Conservation (phyloP, 73 alveolate genomes). For the Tetrahymena malaccensis region DNA sequence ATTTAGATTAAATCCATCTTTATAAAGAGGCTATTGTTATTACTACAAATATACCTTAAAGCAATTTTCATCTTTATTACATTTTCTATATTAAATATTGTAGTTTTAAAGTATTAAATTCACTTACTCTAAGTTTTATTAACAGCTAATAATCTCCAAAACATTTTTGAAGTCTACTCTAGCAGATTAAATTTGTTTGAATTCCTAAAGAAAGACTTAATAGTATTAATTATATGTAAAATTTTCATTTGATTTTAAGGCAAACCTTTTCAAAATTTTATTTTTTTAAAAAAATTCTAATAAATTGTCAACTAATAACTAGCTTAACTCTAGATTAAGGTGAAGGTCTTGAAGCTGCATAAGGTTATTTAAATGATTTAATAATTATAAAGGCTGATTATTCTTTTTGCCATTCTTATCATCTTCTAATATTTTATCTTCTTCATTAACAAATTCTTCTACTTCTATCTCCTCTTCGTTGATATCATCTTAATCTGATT, state of each 20-base stretch:
- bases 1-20: no score
- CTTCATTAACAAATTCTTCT: neutral
- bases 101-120: no score
- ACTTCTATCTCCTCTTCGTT: neutral
- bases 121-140: neutral
- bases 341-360: no score
- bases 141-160: neutral
- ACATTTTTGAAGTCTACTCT: neutral
- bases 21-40: no score
- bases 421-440: neutral
- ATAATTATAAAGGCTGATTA: no score
- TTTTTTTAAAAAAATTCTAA: neutral
- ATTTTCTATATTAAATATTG: no score
- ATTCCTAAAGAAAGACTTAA: neutral
- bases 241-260: neutral
- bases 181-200: neutral
- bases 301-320: neutral
- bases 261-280: no score
- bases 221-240: neutral
- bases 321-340: neutral
- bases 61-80: no score
- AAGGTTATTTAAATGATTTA: neutral
- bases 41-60: no score
- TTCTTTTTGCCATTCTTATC: no score
- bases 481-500: neutral